Evolutionary conservation across 2,329 filamentous ascomycete species (phyloP), one percentile per base, ranked within the genome.

Genomic region (Aureobasidium sp.): DNA sequence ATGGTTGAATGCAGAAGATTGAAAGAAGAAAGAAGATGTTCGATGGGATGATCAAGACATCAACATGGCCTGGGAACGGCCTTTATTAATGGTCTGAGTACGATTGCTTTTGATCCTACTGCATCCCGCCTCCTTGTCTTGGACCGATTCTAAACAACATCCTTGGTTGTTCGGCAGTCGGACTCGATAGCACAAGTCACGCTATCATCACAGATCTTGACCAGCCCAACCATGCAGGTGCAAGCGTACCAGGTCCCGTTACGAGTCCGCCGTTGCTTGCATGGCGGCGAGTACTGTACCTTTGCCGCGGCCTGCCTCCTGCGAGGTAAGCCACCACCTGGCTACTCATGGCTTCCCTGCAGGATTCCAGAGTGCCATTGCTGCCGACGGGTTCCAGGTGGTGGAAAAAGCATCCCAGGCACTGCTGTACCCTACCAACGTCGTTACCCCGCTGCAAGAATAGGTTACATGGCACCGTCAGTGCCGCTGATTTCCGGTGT

Each of bases 181-280:
- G 42, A 47, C 31, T 9, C 12, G 42, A 47, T 42, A 48, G 31
- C 55, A 47, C 55, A 58, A 47, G 42, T 58, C 55, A 58, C 55
- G 55, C 55, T 58, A 58, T 48, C 55, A 31, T 48, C 42, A 58
- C 31, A 58, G 55, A 58, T 39, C 55, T 37, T 48, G 20, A 47
- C 22, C 29, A 39, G 3, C 15, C 39, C 22, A 48, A 48, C 42
- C 55, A 58, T 22, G 45, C 53, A 57, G 27, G 27, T 34, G 27
- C 17, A 34, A 31, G 39, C 42, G 9, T 17, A 11, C 55, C 42
- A 48, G 22, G 27, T 58, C 42, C 42, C 55, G 55, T 48, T 58
- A 37, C 22, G 15, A 48, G 27, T 25, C 37, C 55, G 55, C 55
- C 55, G 55, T 58, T 58, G 55, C 53, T 57, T 36, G 20, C 11